phyloP scores from a whole-genome alignment of 345 rosid genomes.

The Hibiscus mutabilis region DNA sequence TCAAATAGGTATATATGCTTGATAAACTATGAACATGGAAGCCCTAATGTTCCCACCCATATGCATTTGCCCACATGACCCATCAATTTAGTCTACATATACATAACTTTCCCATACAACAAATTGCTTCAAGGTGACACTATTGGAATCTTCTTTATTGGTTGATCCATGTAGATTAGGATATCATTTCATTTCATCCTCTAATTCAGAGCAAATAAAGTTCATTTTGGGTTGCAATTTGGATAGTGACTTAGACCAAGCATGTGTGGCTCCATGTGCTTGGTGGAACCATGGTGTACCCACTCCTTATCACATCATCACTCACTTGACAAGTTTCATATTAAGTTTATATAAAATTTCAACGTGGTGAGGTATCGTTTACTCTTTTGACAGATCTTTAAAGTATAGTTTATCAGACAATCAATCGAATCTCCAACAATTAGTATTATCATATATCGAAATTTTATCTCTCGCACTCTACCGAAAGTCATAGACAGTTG shows the following conservation, averaged over 20 bases:
- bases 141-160: background rate
- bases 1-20: background rate
- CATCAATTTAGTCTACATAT: background rate
- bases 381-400: too few species aligned
- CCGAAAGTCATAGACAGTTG: too few species aligned
- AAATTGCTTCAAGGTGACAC: background rate
- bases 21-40: conserved; percentile 6
- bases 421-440: too few species aligned
- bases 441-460: too few species aligned
- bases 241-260: conserved; percentile 20
- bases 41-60: conserved; percentile 23
- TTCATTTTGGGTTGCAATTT: conserved; percentile 2
- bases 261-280: conserved; percentile 30
- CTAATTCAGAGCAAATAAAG: background rate
- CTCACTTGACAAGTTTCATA: background rate
- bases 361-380: too few species aligned
- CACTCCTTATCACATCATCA: conserved; percentile 5
- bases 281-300: conserved; percentile 22
- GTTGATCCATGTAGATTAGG: conserved; percentile 9
- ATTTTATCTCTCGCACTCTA: too few species aligned
- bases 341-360: background rate
- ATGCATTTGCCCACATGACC: conserved; percentile 19
- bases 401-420: too few species aligned
- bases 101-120: background rate
- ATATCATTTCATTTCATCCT: background rate